Percentiles rank a stretch among this genome's conserved stretches.
These are phyloP conservation scores for Exophiala dermatitidis DNA, from an alignment of 2,329 filamentous ascomycete species.

Conservation along the genomic window DNA sequence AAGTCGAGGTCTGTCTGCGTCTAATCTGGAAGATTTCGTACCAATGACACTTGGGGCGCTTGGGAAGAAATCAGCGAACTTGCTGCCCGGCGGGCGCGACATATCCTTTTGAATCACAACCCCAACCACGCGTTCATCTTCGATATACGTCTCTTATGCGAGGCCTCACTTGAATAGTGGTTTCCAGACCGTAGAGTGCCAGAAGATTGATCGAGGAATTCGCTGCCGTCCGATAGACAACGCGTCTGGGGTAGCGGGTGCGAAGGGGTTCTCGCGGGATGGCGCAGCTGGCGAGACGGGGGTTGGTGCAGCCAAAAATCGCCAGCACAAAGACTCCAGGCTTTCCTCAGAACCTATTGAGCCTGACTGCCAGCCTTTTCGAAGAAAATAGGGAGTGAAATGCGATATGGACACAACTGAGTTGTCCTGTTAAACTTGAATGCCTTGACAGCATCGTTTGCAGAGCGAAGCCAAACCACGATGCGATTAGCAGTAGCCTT, in stretches of 20 bases:
- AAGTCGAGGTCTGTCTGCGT: slow-evolving; percentile 39
- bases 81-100: slow-evolving; percentile 67
- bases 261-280: slow-evolving; percentile 13
- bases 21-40: slow-evolving; percentile 42
- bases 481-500: slow-evolving; percentile 6
- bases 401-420: slow-evolving; percentile 7
- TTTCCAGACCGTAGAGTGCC: slow-evolving; percentile 8
- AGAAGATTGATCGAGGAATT: slow-evolving; percentile 3
- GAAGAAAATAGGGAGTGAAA: neutral
- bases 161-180: neutral
- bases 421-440: slow-evolving; percentile 1
- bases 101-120: slow-evolving; percentile 38
- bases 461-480: slow-evolving; percentile 4
- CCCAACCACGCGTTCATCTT: slow-evolving; percentile 23
- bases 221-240: slow-evolving; percentile 8
- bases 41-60: slow-evolving; percentile 60
- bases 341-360: neutral
- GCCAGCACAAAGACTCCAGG: neutral
- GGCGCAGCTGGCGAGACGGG: neutral
- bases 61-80: slow-evolving; percentile 81
- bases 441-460: slow-evolving; percentile 13
- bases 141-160: slow-evolving; percentile 13
- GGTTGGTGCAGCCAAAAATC: neutral
- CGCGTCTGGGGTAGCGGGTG: slow-evolving; percentile 16
- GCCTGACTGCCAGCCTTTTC: neutral